These are phyloP conservation scores for Gentiana macrophylla DNA, from an alignment of 257 asterid species.

Conservation along the genomic window DNA sequence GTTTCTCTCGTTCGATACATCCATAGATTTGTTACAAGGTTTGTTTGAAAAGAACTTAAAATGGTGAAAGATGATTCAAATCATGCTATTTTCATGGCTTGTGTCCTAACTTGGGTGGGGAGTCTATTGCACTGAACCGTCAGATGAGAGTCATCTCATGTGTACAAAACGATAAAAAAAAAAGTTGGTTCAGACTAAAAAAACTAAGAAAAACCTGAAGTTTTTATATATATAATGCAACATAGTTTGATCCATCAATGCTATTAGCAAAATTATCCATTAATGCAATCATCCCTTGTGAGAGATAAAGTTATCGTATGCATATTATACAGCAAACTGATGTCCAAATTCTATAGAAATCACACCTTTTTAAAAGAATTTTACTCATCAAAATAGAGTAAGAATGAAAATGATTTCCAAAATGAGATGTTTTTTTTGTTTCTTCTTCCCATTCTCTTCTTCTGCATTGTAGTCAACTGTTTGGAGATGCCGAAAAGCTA, in stretches of 20 bases:
- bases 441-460: neutral
- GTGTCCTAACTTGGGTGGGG: too few species aligned
- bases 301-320: too few species aligned
- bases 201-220: slow-evolving; percentile 18
- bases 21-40: slow-evolving; percentile 10
- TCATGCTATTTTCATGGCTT: slow-evolving; percentile 21
- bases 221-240: neutral
- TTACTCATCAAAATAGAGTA: neutral
- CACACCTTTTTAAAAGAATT: slow-evolving; percentile 1
- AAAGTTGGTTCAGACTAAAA: too few species aligned
- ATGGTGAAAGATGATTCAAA: slow-evolving; percentile 17
- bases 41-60: slow-evolving; percentile 15
- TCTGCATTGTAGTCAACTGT: neutral
- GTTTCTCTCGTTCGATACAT: too few species aligned
- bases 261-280: neutral
- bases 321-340: neutral
- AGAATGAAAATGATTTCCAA: slow-evolving; percentile 8
- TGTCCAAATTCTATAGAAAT: slow-evolving; percentile 5
- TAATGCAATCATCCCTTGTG: too few species aligned
- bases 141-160: too few species aligned
- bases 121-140: too few species aligned
- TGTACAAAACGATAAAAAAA: too few species aligned
- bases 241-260: neutral
- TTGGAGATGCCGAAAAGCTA: slow-evolving; percentile 4
- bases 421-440: neutral